Evolutionary conservation across 2,329 filamentous ascomycete species (phyloP).

Genomic region (Decorospora gaudefroyi): DNA sequence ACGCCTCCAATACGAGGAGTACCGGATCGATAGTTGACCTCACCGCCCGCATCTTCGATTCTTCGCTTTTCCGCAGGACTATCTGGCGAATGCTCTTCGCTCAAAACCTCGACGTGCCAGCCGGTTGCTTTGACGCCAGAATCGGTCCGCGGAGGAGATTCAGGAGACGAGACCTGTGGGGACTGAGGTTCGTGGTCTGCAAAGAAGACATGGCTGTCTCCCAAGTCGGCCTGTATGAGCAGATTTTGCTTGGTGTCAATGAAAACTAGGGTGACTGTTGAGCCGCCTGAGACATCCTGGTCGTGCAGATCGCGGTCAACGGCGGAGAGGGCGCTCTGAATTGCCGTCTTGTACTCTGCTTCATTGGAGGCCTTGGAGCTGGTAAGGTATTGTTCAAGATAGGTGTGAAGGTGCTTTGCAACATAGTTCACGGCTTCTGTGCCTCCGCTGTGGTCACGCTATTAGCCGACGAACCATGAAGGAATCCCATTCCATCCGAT

Average conservation of each 20-base stretch:
- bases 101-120: constrained; percentile 26
- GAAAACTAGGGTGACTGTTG: constrained; percentile 30
- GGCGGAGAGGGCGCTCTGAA: constrained; percentile 29
- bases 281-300: too few species aligned
- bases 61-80: constrained; percentile 26
- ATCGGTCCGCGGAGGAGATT: constrained; percentile 6
- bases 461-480: constrained; percentile 12
- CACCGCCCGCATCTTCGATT: constrained; percentile 30
- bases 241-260: constrained; percentile 30
- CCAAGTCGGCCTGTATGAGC: constrained; percentile 29
- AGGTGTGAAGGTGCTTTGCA: constrained; percentile 21
- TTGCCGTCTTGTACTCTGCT: constrained; percentile 29
- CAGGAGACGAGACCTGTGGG: constrained; percentile 8
- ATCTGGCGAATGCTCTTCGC: constrained; percentile 27
- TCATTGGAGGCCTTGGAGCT: constrained; percentile 17
- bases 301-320: constrained; percentile 26
- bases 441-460: constrained; percentile 18
- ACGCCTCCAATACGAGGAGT: constrained; percentile 31
- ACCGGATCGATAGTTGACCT: constrained; percentile 29
- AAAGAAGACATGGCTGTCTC: constrained; percentile 31
- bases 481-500: neutral
- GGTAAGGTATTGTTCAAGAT: constrained; percentile 27
- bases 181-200: constrained; percentile 17
- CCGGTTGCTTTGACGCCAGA: constrained; percentile 12
- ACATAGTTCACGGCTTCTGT: constrained; percentile 27